phyloP scores from a whole-genome alignment of 2,329 filamentous ascomycete genomes.

The Clonostachys solani region DNA sequence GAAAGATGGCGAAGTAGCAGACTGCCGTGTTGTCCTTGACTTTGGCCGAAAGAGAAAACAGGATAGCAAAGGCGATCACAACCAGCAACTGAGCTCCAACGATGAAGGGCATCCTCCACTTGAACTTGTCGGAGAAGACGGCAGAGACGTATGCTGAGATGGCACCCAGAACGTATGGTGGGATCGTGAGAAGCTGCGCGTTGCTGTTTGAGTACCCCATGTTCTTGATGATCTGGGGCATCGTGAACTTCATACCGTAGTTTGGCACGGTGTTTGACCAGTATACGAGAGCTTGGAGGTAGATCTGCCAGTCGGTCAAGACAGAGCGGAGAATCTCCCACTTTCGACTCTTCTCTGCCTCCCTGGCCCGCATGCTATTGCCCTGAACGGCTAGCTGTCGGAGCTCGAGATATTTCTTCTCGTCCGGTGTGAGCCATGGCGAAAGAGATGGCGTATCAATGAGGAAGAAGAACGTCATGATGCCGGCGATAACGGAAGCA shows the following conservation, averaged over 20 bases:
- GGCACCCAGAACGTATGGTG: constrained; percentile 31
- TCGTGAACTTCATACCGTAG: constrained; percentile 73
- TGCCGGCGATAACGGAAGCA: constrained; percentile 65
- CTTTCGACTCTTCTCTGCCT: constrained; percentile 27
- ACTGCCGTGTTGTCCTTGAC: neutral
- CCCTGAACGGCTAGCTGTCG: constrained; percentile 65
- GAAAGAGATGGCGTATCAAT: constrained; percentile 79
- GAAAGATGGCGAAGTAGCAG: too few relatives aligned
- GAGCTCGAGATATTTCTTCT: constrained; percentile 71
- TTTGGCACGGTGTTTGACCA: constrained; percentile 70
- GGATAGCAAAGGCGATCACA: neutral
- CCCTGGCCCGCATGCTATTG: constrained; percentile 70
- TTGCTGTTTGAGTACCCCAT: constrained; percentile 28
- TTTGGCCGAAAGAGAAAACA: neutral
- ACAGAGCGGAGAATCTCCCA: constrained; percentile 21
- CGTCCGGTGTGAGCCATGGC: constrained; percentile 63
- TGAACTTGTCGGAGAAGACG: neutral
- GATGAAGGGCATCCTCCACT: constrained; percentile 1
- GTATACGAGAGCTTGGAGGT: constrained; percentile 68
- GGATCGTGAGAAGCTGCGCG: constrained; percentile 39
- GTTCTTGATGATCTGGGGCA: constrained; percentile 70
- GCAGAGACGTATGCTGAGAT: neutral
- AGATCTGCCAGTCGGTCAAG: constrained; percentile 82
- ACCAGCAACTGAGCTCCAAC: neutral
- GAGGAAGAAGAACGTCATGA: constrained; percentile 71